Evolutionary conservation across 352 stramenopile species (phyloP).

Genomic region (Pythium periplocum): DNA sequence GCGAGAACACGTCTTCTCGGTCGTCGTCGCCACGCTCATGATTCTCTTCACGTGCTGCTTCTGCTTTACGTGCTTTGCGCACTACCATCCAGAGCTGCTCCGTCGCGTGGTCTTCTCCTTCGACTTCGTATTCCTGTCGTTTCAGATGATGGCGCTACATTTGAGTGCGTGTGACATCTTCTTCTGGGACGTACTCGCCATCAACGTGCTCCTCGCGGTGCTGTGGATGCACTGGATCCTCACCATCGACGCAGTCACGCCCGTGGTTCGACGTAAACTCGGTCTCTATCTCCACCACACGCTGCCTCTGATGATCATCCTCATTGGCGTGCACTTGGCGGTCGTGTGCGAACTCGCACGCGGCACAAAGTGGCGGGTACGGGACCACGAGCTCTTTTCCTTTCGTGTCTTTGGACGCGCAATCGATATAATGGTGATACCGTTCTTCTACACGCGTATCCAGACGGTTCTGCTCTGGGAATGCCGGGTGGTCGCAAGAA

Average conservation of each 20-base stretch:
- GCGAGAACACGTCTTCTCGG: not conserved
- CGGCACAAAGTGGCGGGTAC: not conserved
- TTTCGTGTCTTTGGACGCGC: slow-evolving; percentile 4
- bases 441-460: slow-evolving; percentile 18
- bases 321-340: not conserved
- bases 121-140: slow-evolving; percentile 13
- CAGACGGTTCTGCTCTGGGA: slow-evolving; percentile 23
- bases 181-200: slow-evolving; percentile 8
- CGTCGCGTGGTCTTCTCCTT: slow-evolving; percentile 8
- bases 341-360: not conserved
- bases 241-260: slow-evolving; percentile 12
- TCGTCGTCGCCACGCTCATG: not conserved
- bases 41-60: slow-evolving; percentile 1
- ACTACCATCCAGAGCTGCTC: slow-evolving; percentile 11
- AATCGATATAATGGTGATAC: not conserved
- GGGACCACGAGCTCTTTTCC: slow-evolving; percentile 7
- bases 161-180: slow-evolving; percentile 8
- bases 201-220: slow-evolving; percentile 2
- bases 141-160: slow-evolving; percentile 13
- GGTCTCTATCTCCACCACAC: slow-evolving; percentile 10
- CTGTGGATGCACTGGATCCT: slow-evolving; percentile 20
- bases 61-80: slow-evolving; percentile 5
- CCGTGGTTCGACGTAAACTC: slow-evolving; percentile 10
- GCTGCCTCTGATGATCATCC: not conserved
- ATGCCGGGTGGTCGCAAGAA: slow-evolving; percentile 13